Percentiles rank a stretch among this genome's conserved stretches.
phyloP scores from a whole-genome alignment of 371 early-diverging fungal species.

The Rhizopus delemar region DNA sequence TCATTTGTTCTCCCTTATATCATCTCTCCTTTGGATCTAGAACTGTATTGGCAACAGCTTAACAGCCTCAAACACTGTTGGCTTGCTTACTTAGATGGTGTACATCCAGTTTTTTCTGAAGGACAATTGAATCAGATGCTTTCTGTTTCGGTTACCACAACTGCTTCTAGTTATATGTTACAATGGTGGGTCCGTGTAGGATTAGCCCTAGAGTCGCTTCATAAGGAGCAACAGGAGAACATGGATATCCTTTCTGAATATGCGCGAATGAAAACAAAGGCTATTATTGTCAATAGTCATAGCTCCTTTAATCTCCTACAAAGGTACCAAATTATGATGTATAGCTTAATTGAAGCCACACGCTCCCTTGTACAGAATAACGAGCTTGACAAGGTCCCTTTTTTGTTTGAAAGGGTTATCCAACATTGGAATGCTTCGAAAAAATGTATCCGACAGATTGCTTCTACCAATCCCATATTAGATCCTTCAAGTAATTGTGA shows the following conservation, averaged over 20 bases:
- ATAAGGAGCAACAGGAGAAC: constrained; percentile 6
- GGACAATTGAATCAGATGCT: constrained; percentile 11
- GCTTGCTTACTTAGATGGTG: constrained; percentile 18
- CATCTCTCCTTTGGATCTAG: constrained; percentile 33
- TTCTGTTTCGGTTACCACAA: constrained; percentile 23
- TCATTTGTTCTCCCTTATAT: constrained; percentile 38
- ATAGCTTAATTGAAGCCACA: constrained; percentile 22
- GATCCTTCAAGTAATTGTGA: constrained; percentile 20
- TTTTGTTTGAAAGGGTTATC: constrained; percentile 20
- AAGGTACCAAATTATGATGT: constrained; percentile 26
- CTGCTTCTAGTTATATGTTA: constrained; percentile 27
- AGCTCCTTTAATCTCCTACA: constrained; percentile 29
- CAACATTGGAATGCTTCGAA: constrained; percentile 22
- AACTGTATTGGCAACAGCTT: constrained; percentile 35
- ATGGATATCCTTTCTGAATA: constrained; percentile 22
- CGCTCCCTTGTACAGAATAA: constrained; percentile 9
- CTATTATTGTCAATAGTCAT: constrained; percentile 4
- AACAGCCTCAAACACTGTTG: constrained; percentile 21
- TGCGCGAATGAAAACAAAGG: constrained; percentile 5
- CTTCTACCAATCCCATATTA: constrained; percentile 5
- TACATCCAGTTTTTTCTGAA: constrained; percentile 16
- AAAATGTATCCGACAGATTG: constrained; percentile 30
- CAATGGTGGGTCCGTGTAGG: constrained; percentile 37
- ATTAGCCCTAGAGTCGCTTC: constrained; percentile 22
- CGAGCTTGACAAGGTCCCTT: constrained; percentile 8